Percentiles rank a stretch among this genome's conserved stretches.
These are phyloP conservation scores for Rutidosis leptorrhynchoides DNA, from an alignment of 129 eudicot species.

Conservation along the genomic window DNA sequence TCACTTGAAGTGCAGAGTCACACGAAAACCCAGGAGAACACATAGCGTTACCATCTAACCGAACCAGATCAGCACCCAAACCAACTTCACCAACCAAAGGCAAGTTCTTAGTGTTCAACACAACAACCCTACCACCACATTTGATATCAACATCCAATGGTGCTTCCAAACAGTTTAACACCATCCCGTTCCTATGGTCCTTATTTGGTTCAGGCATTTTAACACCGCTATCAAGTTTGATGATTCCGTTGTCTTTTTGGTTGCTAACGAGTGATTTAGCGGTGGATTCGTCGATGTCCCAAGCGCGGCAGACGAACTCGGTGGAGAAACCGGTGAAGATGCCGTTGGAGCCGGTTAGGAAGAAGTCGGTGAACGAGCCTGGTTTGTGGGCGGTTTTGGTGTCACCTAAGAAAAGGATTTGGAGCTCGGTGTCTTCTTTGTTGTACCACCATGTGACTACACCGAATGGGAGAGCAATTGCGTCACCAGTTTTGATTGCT, in stretches of 20 bases:
- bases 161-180: slow-evolving; percentile 68
- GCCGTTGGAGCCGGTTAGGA: slow-evolving; percentile 69
- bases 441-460: slow-evolving; percentile 89
- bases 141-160: slow-evolving; percentile 85
- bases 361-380: slow-evolving; percentile 73
- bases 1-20: slow-evolving; percentile 80
- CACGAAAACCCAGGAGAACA: slow-evolving; percentile 92
- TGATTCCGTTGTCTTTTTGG: slow-evolving; percentile 62
- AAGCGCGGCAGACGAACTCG: slow-evolving; percentile 75
- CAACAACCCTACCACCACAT: slow-evolving; percentile 71
- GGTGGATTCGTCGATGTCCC: slow-evolving; percentile 63
- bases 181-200: slow-evolving; percentile 60
- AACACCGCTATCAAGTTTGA: slow-evolving; percentile 45
- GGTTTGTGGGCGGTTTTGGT: slow-evolving; percentile 68
- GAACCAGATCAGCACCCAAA: slow-evolving; percentile 75
- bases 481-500: slow-evolving; percentile 71
- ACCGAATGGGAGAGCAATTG: slow-evolving; percentile 83
- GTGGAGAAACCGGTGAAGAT: slow-evolving; percentile 88
- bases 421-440: slow-evolving; percentile 72
- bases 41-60: slow-evolving; percentile 70
- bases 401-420: slow-evolving; percentile 73
- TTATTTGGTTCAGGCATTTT: slow-evolving; percentile 73
- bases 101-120: slow-evolving; percentile 74
- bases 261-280: slow-evolving; percentile 56
- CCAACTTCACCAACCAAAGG: slow-evolving; percentile 93